Evolutionary conservation across 2,329 filamentous ascomycete species (phyloP).

Genomic region (Cryphonectria nitschkei): DNA sequence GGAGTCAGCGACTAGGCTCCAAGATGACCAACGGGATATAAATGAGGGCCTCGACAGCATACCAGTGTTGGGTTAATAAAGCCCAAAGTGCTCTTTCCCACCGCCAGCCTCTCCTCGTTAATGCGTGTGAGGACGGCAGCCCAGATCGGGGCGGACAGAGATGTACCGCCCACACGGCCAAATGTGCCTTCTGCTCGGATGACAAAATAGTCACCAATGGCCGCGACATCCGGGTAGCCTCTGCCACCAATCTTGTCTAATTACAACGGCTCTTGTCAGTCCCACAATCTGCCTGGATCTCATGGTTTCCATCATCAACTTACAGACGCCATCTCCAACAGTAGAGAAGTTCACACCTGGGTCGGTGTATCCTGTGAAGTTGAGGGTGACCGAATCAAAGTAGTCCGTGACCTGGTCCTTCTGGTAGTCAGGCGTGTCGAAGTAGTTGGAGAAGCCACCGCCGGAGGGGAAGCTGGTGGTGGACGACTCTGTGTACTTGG

Average conservation of each 20-base stretch:
- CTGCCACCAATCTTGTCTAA: slow-evolving; percentile 50
- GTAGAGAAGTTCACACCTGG: slow-evolving; percentile 41
- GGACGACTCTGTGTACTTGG: slow-evolving; percentile 32
- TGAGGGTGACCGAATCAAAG: slow-evolving; percentile 32
- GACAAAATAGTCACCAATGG: slow-evolving; percentile 44
- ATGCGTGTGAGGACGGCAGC: slow-evolving; percentile 62
- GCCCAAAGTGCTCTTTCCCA: slow-evolving; percentile 46
- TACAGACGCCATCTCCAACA: slow-evolving; percentile 40
- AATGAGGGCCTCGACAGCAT: neutral
- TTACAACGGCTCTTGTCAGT: slow-evolving; percentile 44
- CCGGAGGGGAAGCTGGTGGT: slow-evolving; percentile 37
- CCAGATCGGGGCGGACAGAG: slow-evolving; percentile 60
- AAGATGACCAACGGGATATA: no score
- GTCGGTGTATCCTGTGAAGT: slow-evolving; percentile 38
- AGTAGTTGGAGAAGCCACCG: slow-evolving; percentile 41
- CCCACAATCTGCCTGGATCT: slow-evolving; percentile 20
- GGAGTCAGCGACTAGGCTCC: neutral
- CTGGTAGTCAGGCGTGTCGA: slow-evolving; percentile 38
- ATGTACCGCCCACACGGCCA: slow-evolving; percentile 48
- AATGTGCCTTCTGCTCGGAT: slow-evolving; percentile 28
- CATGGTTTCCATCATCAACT: slow-evolving; percentile 28
- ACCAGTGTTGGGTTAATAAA: slow-evolving; percentile 38
- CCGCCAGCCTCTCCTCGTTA: slow-evolving; percentile 63
- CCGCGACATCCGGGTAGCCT: slow-evolving; percentile 53
- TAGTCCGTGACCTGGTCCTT: slow-evolving; percentile 32